Conservation (phyloP, 1,284 basidiomycete species). For the Cryptococcus sp. region DNA sequence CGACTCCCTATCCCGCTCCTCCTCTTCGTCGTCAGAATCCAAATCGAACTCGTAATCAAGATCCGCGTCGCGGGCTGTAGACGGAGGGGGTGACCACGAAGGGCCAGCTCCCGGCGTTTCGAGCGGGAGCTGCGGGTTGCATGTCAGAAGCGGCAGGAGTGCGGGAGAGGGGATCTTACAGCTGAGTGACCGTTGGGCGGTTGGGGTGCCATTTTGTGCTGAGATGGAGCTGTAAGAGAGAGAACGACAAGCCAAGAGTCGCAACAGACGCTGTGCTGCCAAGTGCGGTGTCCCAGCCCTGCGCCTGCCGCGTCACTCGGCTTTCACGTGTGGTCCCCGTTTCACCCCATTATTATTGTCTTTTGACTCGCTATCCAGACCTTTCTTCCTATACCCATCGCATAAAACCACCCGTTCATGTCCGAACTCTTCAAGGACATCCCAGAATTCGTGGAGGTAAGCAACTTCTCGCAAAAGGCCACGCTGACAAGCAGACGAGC, state of each 20-base stretch:
- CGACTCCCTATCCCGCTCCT: constrained; percentile 21
- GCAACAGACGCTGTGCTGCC: not conserved
- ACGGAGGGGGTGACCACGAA: constrained; percentile 9
- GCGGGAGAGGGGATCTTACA: not conserved
- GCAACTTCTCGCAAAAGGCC: constrained; percentile 13
- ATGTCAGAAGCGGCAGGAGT: too few relatives aligned
- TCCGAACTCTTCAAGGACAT: constrained; percentile 59
- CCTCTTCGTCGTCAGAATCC: constrained; percentile 5
- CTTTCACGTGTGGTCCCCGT: not conserved
- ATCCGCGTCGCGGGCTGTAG: not conserved
- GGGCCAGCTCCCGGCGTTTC: constrained; percentile 34
- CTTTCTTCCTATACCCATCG: not conserved
- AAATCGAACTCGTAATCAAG: not conserved
- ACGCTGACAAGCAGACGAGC: constrained; percentile 61
- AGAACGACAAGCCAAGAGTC: not conserved
- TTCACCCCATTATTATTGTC: not conserved
- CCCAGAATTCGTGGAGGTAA: constrained; percentile 67
- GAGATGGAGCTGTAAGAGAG: not conserved
- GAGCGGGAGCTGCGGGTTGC: constrained; percentile 2
- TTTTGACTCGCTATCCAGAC: not conserved
- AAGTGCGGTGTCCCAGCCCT: too few relatives aligned
- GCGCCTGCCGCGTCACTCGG: not conserved
- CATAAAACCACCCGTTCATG: constrained; percentile 44
- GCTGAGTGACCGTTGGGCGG: constrained; percentile 8
- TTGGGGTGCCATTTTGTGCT: constrained; percentile 1